These are phyloP conservation scores for Trichomonas gallinae DNA, from an alignment of 208 protist genomes.

Conservation along the genomic window DNA sequence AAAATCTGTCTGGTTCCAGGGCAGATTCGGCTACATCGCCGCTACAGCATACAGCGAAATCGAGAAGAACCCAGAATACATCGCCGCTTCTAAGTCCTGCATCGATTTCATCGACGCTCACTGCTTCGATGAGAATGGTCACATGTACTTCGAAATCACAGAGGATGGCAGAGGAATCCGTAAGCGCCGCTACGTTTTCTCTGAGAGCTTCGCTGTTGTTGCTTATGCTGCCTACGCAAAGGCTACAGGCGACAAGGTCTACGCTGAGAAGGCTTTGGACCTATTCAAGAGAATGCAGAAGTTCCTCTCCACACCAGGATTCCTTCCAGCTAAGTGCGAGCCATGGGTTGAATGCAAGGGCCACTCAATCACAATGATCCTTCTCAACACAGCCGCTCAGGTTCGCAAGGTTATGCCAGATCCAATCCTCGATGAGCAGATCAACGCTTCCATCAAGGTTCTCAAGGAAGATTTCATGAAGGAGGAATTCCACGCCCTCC, in stretches of 20 bases:
- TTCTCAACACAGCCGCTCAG: background rate
- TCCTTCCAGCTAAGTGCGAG: background rate
- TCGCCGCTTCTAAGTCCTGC: background rate
- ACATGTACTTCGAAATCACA: background rate
- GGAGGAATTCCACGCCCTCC: background rate
- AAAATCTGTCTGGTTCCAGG: background rate
- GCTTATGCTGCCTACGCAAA: background rate
- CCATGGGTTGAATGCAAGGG: background rate
- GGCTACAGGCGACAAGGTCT: background rate
- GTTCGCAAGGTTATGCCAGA: background rate
- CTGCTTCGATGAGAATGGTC: background rate
- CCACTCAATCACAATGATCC: background rate
- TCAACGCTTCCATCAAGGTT: background rate
- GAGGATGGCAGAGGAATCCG: background rate
- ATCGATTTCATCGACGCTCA: background rate
- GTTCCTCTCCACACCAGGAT: background rate
- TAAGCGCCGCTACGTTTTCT: background rate
- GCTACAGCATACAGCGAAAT: background rate
- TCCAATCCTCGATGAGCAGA: background rate
- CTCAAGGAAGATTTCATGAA: background rate
- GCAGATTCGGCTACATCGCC: background rate
- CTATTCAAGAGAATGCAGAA: background rate
- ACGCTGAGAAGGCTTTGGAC: background rate
- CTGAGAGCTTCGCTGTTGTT: background rate
- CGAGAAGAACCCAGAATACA: background rate